Evolutionary conservation across 345 rosid genomes (phyloP), one percentile per base, ranked within the genome.

Genomic region (Populus ilicifolia): DNA sequence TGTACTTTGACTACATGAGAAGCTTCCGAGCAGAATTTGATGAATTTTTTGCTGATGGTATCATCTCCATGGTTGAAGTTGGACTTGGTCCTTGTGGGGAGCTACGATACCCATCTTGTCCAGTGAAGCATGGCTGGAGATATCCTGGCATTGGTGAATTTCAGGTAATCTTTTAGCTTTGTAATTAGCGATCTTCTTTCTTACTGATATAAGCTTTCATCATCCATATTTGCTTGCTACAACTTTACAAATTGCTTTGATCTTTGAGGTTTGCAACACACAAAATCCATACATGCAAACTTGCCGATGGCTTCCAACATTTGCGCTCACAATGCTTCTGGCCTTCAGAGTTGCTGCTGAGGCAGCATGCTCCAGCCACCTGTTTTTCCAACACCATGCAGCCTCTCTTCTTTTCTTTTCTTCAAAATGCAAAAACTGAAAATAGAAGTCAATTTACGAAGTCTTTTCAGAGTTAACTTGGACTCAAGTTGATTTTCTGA

Each of bases 21-120:
- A 92, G 95, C 85, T 96, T 93, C 76, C 92, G 99, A 33, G 86
- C 87, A 79, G 99, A 92, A 82, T 92, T 94, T 84, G 90, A 85
- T 38, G 93, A 91, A 25, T 90, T 88, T 78, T 85, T 96, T 81
- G 87, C 77, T 76, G 93, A 86, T 72, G 91, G 91, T 81, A 79
- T 86, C 33, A 87, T 96, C 83, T 85, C 95, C 50, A 84, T 88
- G 94, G 83, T 96, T 90, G 95, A 88, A 79, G 87, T 96, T 80
- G 99, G 99, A 84, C 85, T 93, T 79, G 99, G 99, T 83, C 97
- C 98, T 20, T 92, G 98, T 75, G 99, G 99, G 78, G 98, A 93
- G 86, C 87, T 96, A 70, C 85, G 97, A 41, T 93, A 92, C 78
- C 99, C 99, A 67, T 93, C 99, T 67, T 92, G 87, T 84, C 97